These are phyloP conservation scores for Tulasnella sp. DNA, from an alignment of 768 basidiomycete species.

Conservation along the genomic window DNA sequence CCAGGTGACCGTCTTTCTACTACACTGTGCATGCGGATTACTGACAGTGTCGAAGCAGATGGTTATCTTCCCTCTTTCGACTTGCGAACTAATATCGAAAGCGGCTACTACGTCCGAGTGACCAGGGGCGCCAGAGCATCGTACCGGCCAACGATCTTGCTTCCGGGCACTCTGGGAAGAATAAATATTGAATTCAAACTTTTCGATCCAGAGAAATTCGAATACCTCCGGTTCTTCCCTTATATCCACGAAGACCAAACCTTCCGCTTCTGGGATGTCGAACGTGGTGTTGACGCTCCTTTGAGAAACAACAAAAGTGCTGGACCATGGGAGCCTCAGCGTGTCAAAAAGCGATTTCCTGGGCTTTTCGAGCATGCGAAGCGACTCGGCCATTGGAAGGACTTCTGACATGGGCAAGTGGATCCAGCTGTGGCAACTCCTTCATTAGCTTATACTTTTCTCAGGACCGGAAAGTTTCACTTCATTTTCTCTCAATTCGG, in stretches of 20 bases:
- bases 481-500: not conserved
- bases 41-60: not conserved
- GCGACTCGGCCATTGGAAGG: not conserved
- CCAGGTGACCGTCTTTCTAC: not conserved
- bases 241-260: not conserved
- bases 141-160: not conserved
- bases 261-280: not conserved
- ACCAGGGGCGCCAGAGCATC: not conserved
- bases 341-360: not conserved
- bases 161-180: not conserved
- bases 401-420: not conserved
- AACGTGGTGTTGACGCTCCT: not conserved
- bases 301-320: not conserved
- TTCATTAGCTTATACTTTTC: not conserved
- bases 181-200: not conserved
- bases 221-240: not conserved
- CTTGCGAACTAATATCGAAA: not conserved
- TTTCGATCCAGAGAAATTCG: not conserved
- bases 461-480: too few relatives aligned
- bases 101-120: not conserved
- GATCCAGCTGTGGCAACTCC: not conserved
- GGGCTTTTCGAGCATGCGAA: not conserved
- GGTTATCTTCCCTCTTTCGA: not conserved
- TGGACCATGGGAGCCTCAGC: not conserved
- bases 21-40: not conserved